Conservation (phyloP, 352 stramenopile species). For the Phytophthora pini region DNA sequence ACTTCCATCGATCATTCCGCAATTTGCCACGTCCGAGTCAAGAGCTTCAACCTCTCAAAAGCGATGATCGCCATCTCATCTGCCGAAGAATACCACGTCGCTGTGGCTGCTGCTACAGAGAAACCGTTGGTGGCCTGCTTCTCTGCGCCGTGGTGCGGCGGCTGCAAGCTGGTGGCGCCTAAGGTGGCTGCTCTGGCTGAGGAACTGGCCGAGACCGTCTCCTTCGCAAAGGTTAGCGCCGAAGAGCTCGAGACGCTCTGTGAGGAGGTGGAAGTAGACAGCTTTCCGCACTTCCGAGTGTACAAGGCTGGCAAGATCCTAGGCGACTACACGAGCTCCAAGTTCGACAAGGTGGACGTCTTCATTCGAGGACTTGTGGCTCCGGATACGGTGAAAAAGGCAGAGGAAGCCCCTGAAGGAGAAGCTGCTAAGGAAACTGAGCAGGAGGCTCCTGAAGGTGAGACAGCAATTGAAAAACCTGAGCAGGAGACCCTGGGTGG, state of each 20-base stretch:
- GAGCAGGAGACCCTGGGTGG: neutral
- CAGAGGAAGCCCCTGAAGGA: slow-evolving; percentile 31
- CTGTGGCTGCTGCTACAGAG: slow-evolving; percentile 33
- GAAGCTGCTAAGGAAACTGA: neutral
- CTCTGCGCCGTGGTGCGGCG: slow-evolving; percentile 69
- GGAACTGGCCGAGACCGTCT: slow-evolving; percentile 32
- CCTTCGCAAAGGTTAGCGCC: slow-evolving; percentile 62
- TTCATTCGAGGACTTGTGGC: slow-evolving; percentile 38
- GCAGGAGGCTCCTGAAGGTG: neutral
- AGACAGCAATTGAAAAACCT: neutral
- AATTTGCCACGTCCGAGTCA: slow-evolving; percentile 36
- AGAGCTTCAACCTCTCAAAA: slow-evolving; percentile 2
- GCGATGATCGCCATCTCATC: slow-evolving; percentile 48
- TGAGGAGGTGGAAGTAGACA: slow-evolving; percentile 77
- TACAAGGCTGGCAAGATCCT: slow-evolving; percentile 68
- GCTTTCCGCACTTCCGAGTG: slow-evolving; percentile 79
- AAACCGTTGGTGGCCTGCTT: slow-evolving; percentile 59
- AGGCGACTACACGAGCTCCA: slow-evolving; percentile 74
- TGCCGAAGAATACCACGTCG: slow-evolving; percentile 49
- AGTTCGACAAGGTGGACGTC: slow-evolving; percentile 68
- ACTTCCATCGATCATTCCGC: slow-evolving; percentile 31
- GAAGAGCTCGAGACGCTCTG: slow-evolving; percentile 70
- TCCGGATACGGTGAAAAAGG: slow-evolving; percentile 8
- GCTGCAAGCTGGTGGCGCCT: slow-evolving; percentile 68
- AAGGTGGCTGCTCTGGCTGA: slow-evolving; percentile 58